These are phyloP conservation scores for Apiotrichum akiyoshidainum DNA, from an alignment of 1,284 basidiomycete species.

Conservation along the genomic window DNA sequence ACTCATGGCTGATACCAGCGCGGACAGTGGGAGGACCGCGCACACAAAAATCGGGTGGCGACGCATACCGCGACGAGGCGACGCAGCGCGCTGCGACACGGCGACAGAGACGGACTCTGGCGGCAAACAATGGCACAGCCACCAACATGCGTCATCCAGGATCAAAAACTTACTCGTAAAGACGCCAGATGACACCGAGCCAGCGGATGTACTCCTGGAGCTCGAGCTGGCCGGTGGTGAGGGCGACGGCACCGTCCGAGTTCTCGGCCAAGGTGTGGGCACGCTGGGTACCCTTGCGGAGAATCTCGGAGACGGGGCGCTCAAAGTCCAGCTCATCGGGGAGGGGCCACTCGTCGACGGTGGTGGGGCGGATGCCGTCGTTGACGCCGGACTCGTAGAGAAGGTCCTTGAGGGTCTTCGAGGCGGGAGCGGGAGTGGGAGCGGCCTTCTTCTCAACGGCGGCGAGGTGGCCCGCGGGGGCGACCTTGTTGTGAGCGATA, in stretches of 20 bases:
- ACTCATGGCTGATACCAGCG: too few species aligned
- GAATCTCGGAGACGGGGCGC: constrained; percentile 49
- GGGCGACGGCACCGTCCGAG: constrained; percentile 60
- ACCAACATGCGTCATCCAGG: not conserved
- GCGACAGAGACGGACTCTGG: too few species aligned
- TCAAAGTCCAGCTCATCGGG: constrained; percentile 43
- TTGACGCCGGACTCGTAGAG: constrained; percentile 14
- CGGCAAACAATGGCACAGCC: not conserved
- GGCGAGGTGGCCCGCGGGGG: constrained; percentile 4
- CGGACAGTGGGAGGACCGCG: too few species aligned
- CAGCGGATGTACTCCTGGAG: constrained; percentile 67
- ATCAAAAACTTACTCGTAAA: constrained; percentile 64
- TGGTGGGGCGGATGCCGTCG: constrained; percentile 8
- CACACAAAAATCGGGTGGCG: too few species aligned
- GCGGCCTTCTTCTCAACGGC: not conserved
- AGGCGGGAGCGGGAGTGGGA: not conserved
- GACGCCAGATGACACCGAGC: constrained; percentile 71
- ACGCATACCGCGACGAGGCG: too few species aligned
- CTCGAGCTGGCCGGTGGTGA: constrained; percentile 62
- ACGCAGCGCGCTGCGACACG: too few species aligned
- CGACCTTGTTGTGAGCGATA: constrained; percentile 2
- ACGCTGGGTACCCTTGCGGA: constrained; percentile 60
- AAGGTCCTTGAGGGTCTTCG: constrained; percentile 2
- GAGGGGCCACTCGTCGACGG: constrained; percentile 28
- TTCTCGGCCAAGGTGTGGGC: constrained; percentile 64